A percentile compares a stretch with the other conserved stretches of the same genome.
Evolutionary conservation across 202 grass and related monocot genomes (phyloP).

Genomic region (Cymbopogon flexuosus): DNA sequence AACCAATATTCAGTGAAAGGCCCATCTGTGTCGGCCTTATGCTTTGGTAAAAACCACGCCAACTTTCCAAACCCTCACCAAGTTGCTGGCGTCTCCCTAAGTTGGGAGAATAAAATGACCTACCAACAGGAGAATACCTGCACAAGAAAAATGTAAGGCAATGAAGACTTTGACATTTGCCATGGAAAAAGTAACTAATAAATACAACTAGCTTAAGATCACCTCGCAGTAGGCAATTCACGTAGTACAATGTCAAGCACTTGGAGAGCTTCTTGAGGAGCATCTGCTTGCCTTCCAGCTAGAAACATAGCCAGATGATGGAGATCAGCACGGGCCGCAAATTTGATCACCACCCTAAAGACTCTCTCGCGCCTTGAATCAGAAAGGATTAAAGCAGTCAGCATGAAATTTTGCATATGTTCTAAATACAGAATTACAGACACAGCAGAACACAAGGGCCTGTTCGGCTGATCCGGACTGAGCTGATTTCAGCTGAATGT

Average conservation of each 20-base stretch:
- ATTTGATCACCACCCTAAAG: constrained; percentile 88
- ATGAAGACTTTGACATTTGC: background rate
- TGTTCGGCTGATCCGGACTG: too few species aligned
- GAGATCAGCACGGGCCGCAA: constrained; percentile 89
- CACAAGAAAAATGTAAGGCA: background rate
- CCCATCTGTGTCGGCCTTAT: constrained; percentile 98
- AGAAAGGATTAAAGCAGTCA: constrained; percentile 33
- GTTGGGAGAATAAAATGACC: constrained; percentile 89
- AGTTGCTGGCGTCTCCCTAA: constrained; percentile 81
- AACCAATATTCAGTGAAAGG: constrained; percentile 89
- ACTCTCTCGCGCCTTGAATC: constrained; percentile 56
- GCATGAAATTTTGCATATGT: background rate
- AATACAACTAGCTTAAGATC: constrained; percentile 17
- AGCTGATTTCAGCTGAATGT: too few species aligned
- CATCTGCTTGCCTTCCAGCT: constrained; percentile 81
- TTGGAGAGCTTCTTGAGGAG: constrained; percentile 95
- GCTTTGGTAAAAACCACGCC: constrained; percentile 97
- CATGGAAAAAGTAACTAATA: background rate
- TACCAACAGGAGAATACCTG: constrained; percentile 83
- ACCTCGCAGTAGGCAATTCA: constrained; percentile 83
- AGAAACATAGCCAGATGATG: constrained; percentile 93
- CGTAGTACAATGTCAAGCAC: constrained; percentile 91
- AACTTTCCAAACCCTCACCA: constrained; percentile 85
- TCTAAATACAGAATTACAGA: constrained; percentile 18
- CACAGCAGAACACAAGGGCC: background rate